Evolutionary conservation across 176 grass and related monocot species (phyloP), one percentile per base, ranked within the genome.

Genomic region (Cenchrus fungigraminus): DNA sequence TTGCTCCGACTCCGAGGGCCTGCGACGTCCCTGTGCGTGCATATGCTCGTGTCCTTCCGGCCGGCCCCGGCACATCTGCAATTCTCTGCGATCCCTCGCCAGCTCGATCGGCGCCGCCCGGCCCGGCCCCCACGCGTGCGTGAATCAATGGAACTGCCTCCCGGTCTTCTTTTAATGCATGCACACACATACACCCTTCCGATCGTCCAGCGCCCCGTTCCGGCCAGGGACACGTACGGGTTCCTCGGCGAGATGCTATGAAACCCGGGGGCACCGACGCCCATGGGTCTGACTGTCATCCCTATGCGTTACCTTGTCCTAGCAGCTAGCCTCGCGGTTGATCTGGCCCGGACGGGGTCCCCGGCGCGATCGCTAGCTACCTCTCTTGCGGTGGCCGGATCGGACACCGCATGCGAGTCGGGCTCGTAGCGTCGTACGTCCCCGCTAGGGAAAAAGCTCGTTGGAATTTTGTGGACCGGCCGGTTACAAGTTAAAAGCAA

Each of bases 1-100:
- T 72, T n/a, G 34, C 20, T n/a, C 15, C 4, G 43, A 11, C 16
- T 45, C 40, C 37, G 8, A 77, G 71, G 68, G 64, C 64, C 65
- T 37, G 16, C 29, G 25, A 25, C 25, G 78, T 20, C 28, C 25
- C 71, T 71, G 72, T 86, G 82, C 62, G 37, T 44, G 77, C 83
- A 82, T 89, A 47, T 82, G 88, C 71, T 17, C 46, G 31, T 76
- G 88, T 46, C 71, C 53, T 45, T 61, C 45, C 66, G 34, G 75
- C 11, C 75, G 40, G 69, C 87, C 20, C 70, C 75, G 40, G 69
- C 87, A 20, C 70, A 1, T 51, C 42, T 12, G 37, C 37, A 40
- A 40, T 40, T 40, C 37, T 40, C 32, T 17, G 17, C 12, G 12
- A 8, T 29, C 44, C 77, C 31, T 73, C 60, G 51, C 77, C 47